phyloP scores from a whole-genome alignment of 768 basidiomycete species.

The Termitomyces sp. region DNA sequence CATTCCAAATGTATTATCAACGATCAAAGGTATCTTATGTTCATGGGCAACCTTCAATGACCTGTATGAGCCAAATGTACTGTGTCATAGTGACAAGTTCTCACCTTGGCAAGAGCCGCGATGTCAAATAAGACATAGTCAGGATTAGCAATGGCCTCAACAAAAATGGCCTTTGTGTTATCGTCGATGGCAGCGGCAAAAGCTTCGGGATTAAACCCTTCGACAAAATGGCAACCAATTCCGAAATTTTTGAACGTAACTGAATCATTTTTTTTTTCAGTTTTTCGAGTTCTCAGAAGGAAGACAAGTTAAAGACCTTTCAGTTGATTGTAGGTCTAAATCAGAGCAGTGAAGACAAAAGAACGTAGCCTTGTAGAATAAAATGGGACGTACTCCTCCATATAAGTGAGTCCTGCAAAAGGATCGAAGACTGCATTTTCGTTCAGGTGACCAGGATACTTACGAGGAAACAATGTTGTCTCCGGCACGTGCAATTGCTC shows the following conservation, averaged over 20 bases:
- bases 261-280: constrained; percentile 14
- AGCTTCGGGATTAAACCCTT: constrained; percentile 44
- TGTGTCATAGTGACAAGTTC: neutral
- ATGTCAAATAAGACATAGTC: constrained; percentile 65
- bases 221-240: constrained; percentile 61
- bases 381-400: constrained; percentile 50
- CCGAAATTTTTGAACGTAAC: constrained; percentile 66
- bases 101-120: constrained; percentile 61
- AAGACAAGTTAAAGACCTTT: constrained; percentile 32
- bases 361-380: neutral
- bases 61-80: neutral
- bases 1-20: constrained; percentile 78
- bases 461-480: constrained; percentile 78
- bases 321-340: constrained; percentile 67
- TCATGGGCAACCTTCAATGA: constrained; percentile 57
- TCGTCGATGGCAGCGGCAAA: constrained; percentile 69
- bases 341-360: neutral
- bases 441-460: constrained; percentile 15
- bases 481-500: constrained; percentile 52
- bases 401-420: constrained; percentile 51
- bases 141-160: constrained; percentile 80
- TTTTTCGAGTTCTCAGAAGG: neutral
- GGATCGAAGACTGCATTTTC: neutral
- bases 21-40: constrained; percentile 69
- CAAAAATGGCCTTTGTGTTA: constrained; percentile 69